Evolutionary conservation across 306 rosid genomes (phyloP).

Genomic region (Quercus bicolor): DNA sequence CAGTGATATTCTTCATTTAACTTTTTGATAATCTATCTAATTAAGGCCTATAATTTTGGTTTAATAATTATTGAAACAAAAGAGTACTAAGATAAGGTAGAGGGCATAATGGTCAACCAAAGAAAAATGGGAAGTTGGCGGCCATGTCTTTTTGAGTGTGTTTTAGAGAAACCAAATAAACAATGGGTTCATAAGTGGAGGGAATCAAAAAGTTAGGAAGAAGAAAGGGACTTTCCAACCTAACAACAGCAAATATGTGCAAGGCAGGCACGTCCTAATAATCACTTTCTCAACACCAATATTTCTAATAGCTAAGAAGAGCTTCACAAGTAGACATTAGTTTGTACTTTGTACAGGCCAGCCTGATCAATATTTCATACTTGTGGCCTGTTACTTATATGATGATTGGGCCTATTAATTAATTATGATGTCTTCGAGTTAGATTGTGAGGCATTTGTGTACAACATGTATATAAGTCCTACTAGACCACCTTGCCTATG

Average conservation of each 20-base stretch:
- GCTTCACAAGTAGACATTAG: background rate
- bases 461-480: background rate
- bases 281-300: slow-evolving; percentile 22
- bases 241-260: slow-evolving; percentile 51
- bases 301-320: background rate
- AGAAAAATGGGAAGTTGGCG: slow-evolving; percentile 27
- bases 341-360: background rate
- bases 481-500: too few species aligned
- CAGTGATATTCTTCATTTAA: too few species aligned
- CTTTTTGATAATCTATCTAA: too few species aligned
- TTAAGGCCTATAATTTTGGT: too few species aligned
- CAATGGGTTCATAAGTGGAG: slow-evolving; percentile 16
- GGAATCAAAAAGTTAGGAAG: slow-evolving; percentile 52
- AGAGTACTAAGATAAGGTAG: background rate
- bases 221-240: slow-evolving; percentile 87
- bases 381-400: background rate
- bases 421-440: background rate
- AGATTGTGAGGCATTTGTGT: background rate
- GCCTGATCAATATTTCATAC: background rate
- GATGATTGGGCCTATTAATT: background rate
- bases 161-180: slow-evolving; percentile 28
- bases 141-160: slow-evolving; percentile 41
- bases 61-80: background rate
- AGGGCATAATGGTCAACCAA: slow-evolving; percentile 13
- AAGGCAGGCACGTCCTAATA: slow-evolving; percentile 34